Evolutionary conservation across 257 asterid genomes (phyloP), one percentile per base, ranked within the genome.

Genomic region (Nicotiana sylvestris): DNA sequence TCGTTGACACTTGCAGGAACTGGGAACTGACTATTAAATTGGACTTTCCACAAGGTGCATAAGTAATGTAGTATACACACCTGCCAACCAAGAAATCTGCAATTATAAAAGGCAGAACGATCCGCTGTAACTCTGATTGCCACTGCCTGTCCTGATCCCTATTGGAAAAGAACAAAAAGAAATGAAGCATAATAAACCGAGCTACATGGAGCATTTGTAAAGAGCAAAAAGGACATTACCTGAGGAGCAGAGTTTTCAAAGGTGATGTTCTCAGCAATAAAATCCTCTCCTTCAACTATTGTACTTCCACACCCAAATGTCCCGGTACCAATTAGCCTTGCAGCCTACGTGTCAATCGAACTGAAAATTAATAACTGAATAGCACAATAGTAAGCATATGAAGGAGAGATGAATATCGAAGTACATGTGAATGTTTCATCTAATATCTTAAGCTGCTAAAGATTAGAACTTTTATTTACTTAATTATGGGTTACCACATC

Each of bases 121-220:
- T 96, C 98, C 12, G 99, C 98, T 0, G 98, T 93, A 88, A 92
- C 97, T 83, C 99, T 88, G 81, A 93, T 77, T 32, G 98, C 99
- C 88, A 93, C 99, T 57, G 99, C 99, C 87, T 96, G 99, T 32
- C 98, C 98, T 25, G 99, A 94, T 29, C 97, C 98, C 99, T 94
- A 60, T 7, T 66, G 15, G 12, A 35, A 74, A 39, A 66, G 12
- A 49, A 13, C 80, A 6, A 33, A 17, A 86, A 53, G 12, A 74
- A 25, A 86, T 62, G 67, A 13, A 16, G 61, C 56, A 43, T 9
- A 18, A 80, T 35, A 67, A 29, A 77, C 15, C 46, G 4, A 32
- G 51, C 51, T 46, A 13, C 80, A 49, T 27, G 27, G 18, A 74
- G 16, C 80, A 74, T 74, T 3, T 74, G 43, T 37, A 27, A 27